Evolutionary conservation across 176 grass and related monocot genomes (phyloP), one percentile per base, ranked within the genome.

Genomic region (Pontederia paniculata): DNA sequence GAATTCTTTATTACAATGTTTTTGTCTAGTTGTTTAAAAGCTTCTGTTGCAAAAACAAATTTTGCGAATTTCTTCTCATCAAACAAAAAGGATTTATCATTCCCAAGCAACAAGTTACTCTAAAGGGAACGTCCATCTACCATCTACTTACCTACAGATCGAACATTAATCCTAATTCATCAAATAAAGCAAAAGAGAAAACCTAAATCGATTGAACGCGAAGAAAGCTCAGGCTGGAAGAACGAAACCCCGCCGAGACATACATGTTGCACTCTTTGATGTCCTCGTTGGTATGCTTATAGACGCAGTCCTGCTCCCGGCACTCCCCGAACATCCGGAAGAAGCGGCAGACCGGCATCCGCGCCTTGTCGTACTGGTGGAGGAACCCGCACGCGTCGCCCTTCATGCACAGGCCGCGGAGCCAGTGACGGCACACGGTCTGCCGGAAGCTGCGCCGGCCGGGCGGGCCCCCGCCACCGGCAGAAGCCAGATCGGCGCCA

Each of bases 331-430:
- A 88, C 54, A 88, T 78, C 44, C 86, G 83, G 73, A 91, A 98
- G 73, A 91, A 98, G 17, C 93, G 86, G 81, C 93, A 98, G 7
- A 98, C 93, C n/a, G 93, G 93, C 93, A 98, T 98, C 54, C 93
- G 79, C 9, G 87, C 83, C 93, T 98, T 98, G 77, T 98, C 93
- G 66, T 91, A 98, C 79, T 98, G 93, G 76, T 98, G 93, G 14
- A 98, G 80, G 70, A 98, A 98, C 11, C 93, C 93, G 53, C 93
- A 98, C 1, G 88, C 77, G 1, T 91, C 93, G 12, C 93, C 86
- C 76, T 91, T 98, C 93, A 91, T 98, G 72, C 93, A 98, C 17
- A 98, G 82, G 43, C 93, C 83, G 1, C 93, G 83, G 17, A 98
- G 93, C 93, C 93, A 97, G 80, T 97, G 93, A 31, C 93, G 82